These are phyloP conservation scores for Apiotrichum brassicae DNA, from an alignment of 1,284 basidiomycete species.

Conservation along the genomic window DNA sequence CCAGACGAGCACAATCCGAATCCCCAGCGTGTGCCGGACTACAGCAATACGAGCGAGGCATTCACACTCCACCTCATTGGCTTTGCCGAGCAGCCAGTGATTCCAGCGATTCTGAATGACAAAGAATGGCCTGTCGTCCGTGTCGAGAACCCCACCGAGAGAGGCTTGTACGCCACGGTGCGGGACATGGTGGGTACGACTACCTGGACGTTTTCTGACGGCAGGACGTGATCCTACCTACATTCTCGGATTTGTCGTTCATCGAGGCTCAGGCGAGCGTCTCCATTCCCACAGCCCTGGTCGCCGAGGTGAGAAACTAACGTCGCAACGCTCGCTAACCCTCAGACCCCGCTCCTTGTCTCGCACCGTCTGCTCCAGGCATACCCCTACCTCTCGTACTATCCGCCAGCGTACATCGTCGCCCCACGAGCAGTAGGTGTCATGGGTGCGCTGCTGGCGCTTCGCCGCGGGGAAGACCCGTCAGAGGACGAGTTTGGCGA, in stretches of 20 bases:
- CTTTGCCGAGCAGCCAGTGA: neutral
- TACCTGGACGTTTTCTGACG: neutral
- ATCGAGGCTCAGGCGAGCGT: neutral
- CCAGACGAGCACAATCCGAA: neutral
- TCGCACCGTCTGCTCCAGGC: neutral
- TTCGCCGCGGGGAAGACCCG: neutral
- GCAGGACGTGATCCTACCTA: constrained; percentile 3
- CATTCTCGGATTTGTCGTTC: neutral
- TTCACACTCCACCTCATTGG: constrained; percentile 10
- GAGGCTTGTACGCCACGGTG: too few species aligned
- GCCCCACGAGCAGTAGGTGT: neutral
- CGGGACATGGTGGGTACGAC: neutral
- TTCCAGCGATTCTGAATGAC: neutral
- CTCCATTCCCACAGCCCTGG: constrained; percentile 1
- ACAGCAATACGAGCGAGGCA: neutral
- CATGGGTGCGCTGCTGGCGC: neutral
- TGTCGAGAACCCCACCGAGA: neutral
- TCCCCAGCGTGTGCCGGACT: neutral
- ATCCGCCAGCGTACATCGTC: neutral
- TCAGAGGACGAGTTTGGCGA: neutral
- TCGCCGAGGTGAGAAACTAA: neutral
- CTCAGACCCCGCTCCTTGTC: constrained; percentile 4
- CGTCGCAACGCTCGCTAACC: neutral
- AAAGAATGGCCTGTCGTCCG: constrained; percentile 1
- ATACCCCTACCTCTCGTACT: constrained; percentile 2